Base-by-base conservation (phyloP, 2,329 filamentous ascomycete species). In the Fusarium ambrosium region DNA sequence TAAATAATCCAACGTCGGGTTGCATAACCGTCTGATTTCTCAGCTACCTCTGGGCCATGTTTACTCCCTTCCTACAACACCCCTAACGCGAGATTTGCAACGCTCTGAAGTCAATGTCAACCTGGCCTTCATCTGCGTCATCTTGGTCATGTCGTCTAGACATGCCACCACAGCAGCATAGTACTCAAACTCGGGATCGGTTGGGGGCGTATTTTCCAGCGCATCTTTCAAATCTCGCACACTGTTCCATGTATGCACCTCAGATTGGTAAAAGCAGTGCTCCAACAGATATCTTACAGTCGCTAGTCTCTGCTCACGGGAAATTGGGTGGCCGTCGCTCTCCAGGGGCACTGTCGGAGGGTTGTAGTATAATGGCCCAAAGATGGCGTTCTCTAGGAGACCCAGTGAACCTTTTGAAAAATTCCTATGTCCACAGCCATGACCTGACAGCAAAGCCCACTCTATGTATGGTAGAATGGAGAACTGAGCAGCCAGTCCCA, bases 41-140 rank as follows among this genome's bases (percentile, higher is more conserved):
- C 3, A 1, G 16, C 10, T 5, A 29, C 24, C 8, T 27, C 16
- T 2, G 10, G 16, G 16, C 1, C 8, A 0, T 48, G 2, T 16
- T 29, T 4, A 13, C 1, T 29, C 16, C 2, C 48, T 4, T 1
- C 18, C 3, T n/a, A 7, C n/a, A 13, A 29, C 24, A 53, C 2
- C 11, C 3, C 6, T 3, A 10, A 53, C 18, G 2, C 18, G 10
- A 29, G 10, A 29, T n/a, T 6, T 29, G 1, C 7, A 13, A 2
- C 24, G 16, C 24, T 29, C 18, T 3, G 16, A 53, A 2, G 24
- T 18, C 2, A 8, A 27, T 1, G 2, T 48, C 3, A 48, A 48
- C 9, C 1, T 48, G 4, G 4, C 1, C 2, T 24, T 53, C 2
- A n/a, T 53, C 48, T 29, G 24, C 5, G 10, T 14, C 48, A n/a